Evolutionary conservation across 2,329 filamentous ascomycete species (phyloP).

Genomic region (Cercospora sojina): DNA sequence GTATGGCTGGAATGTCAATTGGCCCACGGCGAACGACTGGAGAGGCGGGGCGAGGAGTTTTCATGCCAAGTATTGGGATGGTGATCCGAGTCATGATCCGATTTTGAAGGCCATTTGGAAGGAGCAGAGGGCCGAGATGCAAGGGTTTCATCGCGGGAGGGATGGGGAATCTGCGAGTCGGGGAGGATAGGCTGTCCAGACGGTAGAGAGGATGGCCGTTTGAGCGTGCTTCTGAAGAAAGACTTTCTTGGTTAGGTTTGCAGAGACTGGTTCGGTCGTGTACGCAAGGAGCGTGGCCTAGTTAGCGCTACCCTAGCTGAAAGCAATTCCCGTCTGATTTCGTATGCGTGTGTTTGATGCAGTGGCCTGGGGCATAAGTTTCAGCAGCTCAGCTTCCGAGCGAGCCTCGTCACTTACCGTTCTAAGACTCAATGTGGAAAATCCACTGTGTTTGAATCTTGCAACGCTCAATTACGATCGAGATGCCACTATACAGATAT

Average conservation of each 20-base stretch:
- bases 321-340: background rate
- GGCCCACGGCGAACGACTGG: slow-evolving; percentile 41
- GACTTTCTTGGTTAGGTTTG: background rate
- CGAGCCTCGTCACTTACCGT: background rate
- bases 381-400: background rate
- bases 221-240: background rate
- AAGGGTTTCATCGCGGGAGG: slow-evolving; percentile 38
- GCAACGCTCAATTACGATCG: slow-evolving; percentile 9
- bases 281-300: background rate
- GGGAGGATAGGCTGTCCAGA: background rate
- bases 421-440: background rate
- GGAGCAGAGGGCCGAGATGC: slow-evolving; percentile 40
- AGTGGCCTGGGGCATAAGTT: background rate
- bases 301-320: background rate
- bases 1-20: slow-evolving; percentile 44
- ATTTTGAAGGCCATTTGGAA: slow-evolving; percentile 39
- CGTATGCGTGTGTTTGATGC: background rate
- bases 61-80: slow-evolving; percentile 46
- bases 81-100: slow-evolving; percentile 38
- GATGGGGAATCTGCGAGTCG: slow-evolving; percentile 16
- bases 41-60: slow-evolving; percentile 39
- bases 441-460: background rate
- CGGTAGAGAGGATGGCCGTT: background rate
- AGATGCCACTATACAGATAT: slow-evolving; percentile 12
- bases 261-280: background rate